Evolutionary conservation across 2,329 filamentous ascomycete genomes (phyloP).

Genomic region (Camillea tinctor): DNA sequence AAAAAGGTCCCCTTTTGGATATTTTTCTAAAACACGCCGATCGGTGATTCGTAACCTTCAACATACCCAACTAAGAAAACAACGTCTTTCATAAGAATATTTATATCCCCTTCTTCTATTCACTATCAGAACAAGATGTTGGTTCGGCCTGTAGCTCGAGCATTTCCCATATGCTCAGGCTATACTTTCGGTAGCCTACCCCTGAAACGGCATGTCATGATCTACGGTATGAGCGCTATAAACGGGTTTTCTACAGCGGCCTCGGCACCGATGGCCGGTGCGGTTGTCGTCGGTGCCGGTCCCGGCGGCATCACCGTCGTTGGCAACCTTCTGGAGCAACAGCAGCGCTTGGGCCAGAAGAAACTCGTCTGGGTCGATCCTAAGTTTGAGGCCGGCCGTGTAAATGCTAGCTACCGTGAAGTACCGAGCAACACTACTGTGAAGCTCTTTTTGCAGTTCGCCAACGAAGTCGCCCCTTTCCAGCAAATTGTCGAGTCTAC

Average conservation of each 20-base stretch:
- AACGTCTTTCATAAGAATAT: too few relatives aligned
- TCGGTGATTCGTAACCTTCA: neutral
- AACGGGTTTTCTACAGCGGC: constrained; percentile 37
- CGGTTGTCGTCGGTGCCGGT: constrained; percentile 58
- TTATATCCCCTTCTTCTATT: neutral
- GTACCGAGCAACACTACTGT: constrained; percentile 64
- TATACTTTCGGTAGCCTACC: neutral
- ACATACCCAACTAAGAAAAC: too few relatives aligned
- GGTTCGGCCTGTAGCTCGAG: neutral
- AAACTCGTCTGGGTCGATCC: constrained; percentile 61
- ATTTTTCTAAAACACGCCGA: neutral
- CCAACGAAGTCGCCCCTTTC: constrained; percentile 52
- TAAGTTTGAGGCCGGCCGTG: constrained; percentile 50
- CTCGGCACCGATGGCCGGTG: constrained; percentile 24
- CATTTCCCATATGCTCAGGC: constrained; percentile 6
- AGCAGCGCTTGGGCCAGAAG: constrained; percentile 30
- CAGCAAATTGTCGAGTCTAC: constrained; percentile 47
- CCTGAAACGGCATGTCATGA: neutral
- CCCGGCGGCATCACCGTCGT: constrained; percentile 59
- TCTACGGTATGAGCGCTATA: constrained; percentile 5
- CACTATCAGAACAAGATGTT: neutral
- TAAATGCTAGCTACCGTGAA: constrained; percentile 56
- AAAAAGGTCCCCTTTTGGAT: neutral
- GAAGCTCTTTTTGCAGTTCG: constrained; percentile 56
- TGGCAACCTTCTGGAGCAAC: constrained; percentile 58